A percentile compares a stretch with the other conserved stretches of the same genome.
phyloP scores from a whole-genome alignment of 805 yeast species.

The Tetrapisispora nanseiensis region DNA sequence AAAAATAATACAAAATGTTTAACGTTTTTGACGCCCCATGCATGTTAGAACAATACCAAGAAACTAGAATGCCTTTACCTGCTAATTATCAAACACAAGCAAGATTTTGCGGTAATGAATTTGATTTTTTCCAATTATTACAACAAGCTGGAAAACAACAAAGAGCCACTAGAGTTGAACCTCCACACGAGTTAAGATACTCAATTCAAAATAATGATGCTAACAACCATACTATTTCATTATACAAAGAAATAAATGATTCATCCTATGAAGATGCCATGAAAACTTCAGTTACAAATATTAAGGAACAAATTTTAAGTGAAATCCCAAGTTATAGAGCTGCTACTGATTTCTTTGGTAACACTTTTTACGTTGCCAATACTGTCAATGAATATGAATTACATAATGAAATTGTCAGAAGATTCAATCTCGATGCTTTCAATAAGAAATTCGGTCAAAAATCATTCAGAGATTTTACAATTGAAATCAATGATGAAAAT shows the following conservation, averaged over 20 bases:
- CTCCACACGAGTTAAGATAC: not conserved
- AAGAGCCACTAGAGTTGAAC: not conserved
- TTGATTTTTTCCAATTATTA: slow-evolving; percentile 3
- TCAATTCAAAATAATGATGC: not conserved
- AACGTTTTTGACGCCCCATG: slow-evolving; percentile 18
- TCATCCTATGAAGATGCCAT: slow-evolving; percentile 7
- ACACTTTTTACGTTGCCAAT: slow-evolving; percentile 23
- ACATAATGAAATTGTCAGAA: slow-evolving; percentile 11
- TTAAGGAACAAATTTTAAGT: slow-evolving; percentile 1
- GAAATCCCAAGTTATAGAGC: slow-evolving; percentile 14
- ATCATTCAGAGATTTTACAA: slow-evolving; percentile 18
- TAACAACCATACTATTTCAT: slow-evolving; percentile 1
- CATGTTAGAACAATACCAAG: slow-evolving; percentile 8
- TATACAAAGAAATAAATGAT: slow-evolving; percentile 1
- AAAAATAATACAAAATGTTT: too few relatives aligned
- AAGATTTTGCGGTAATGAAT: not conserved
- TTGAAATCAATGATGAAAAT: slow-evolving; percentile 18
- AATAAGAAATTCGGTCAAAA: slow-evolving; percentile 1
- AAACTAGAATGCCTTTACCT: not conserved
- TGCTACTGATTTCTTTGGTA: slow-evolving; percentile 22
- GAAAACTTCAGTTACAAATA: slow-evolving; percentile 4
- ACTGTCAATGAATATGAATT: slow-evolving; percentile 17
- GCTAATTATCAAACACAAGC: slow-evolving; percentile 11
- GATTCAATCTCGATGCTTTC: slow-evolving; percentile 9
- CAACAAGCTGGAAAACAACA: slow-evolving; percentile 1